A percentile compares a stretch with the other conserved stretches of the same genome.
Conservation (phyloP, 148 eudicot genomes). For the Tetragonia tetragonoides region DNA sequence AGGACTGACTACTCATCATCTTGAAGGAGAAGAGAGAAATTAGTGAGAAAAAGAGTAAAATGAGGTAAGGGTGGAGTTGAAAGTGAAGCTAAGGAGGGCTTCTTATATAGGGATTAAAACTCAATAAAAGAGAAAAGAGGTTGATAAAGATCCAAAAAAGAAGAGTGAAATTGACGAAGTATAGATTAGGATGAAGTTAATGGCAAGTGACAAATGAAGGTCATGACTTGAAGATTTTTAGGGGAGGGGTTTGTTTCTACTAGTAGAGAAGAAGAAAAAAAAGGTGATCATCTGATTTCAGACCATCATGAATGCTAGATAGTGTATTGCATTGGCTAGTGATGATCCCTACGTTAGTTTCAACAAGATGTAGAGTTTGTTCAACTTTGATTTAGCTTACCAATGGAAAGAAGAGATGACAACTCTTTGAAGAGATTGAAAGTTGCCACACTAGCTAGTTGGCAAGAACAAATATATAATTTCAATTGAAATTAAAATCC, state of each 20-base stretch:
- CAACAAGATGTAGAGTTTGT: not conserved
- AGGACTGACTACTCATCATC: not conserved
- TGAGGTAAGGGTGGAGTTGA: not conserved
- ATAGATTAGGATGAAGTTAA: constrained; percentile 3
- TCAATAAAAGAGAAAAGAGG: not conserved
- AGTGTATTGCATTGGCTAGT: not conserved
- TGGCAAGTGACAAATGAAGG: not conserved
- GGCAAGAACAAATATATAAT: too few relatives aligned
- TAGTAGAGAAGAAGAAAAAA: constrained; percentile 1
- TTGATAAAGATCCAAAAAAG: not conserved
- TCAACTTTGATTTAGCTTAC: not conserved
- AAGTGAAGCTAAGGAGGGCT: not conserved
- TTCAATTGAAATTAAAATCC: too few relatives aligned
- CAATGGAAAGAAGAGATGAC: not conserved
- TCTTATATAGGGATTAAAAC: constrained; percentile 4
- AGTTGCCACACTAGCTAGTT: too few relatives aligned
- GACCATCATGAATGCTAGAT: not conserved
- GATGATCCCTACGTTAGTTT: constrained; percentile 5
- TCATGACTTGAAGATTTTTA: not conserved
- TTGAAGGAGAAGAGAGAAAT: not conserved
- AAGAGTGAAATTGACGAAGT: not conserved
- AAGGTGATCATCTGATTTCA: not conserved
- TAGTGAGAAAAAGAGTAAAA: too few relatives aligned
- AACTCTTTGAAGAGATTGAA: not conserved
- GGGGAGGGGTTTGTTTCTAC: constrained; percentile 3